Base-by-base conservation (phyloP, 2,329 filamentous ascomycete genomes). In the Ophiostoma sp. region DNA sequence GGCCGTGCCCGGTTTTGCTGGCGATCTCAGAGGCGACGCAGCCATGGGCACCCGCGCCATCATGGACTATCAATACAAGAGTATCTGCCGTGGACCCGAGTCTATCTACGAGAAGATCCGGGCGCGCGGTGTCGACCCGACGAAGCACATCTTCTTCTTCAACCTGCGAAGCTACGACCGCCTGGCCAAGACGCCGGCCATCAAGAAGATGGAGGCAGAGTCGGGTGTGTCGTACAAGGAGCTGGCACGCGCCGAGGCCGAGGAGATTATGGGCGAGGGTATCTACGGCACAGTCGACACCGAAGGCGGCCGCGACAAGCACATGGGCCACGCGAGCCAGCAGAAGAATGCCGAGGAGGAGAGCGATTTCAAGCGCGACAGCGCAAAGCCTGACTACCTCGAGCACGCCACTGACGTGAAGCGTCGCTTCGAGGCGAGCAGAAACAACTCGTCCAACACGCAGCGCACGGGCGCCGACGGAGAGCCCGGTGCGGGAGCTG, bases 51-150 rank as follows among this genome's bases (percentile, higher is more conserved):
- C 94, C 0, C 81, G 92, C 65, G 94, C 93, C 11, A 99, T 98
- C 74, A 98, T 99, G 92, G 93, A 98, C 76, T 98, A 97, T 75
- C 95, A 98, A 76, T 99, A 95, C 82, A 96, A 96, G 79, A 96
- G 92, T 0, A 96, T 99, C 72, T 92, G 90, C 75, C 89, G 95
- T 62, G 95, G 95, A 5, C 89, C 96, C 72, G 83, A 98, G 76
- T 97, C 92, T 4, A 98, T 99, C 66, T 95, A 90, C 73, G 92
- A 86, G 52, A 89, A 90, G 75, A 87, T 97, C 69, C 82, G 83
- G 69, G 78, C 78, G 62, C 86, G 90, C 71, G 93, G 91, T 1
- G 85, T 95, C 1, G 88, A 97, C 73, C 92, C 93, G 0, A 85
- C 75, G 0, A 75, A 97, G 70, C 85, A 98, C 78, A 88, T 99